Evolutionary conservation across 192 early-diverging fungal species (phyloP), one percentile per base, ranked within the genome.

Genomic region (Backusella australiensis): DNA sequence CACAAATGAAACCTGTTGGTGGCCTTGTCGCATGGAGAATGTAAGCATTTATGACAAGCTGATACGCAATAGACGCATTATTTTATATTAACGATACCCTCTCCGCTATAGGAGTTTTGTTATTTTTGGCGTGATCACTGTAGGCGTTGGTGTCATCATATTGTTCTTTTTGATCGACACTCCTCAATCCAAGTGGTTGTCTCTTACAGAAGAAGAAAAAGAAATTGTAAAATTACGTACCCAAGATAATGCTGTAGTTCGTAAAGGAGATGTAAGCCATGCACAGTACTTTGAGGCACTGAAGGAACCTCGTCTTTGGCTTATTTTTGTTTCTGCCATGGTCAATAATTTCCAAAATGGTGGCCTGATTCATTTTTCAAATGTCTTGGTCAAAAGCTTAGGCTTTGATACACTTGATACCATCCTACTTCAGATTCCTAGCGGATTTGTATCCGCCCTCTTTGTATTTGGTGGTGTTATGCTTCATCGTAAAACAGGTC

Each of bases 171-270:
- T 78, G 59, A 38, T 70, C 6, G 77, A 78, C 11, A 29, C 56
- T 63, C 77, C 77, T 23, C 42, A 67, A 7, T 72, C 77, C 2
- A n/a, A 17, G 15, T 35, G 23, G n/a, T 73, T 73, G 12, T 15
- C 49, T 38, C 29, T 72, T 23, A 78, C 77, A 15, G 77, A 72
- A 39, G 77, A 78, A 78, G 71, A 78, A 34, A 67, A 73, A 8
- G 15, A 52, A 11, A 73, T 78, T 34, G 65, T 73, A 5, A 71
- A 78, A 68, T 71, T 63, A 14, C 77, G 77, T 29, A 38, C 71
- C 1, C 56, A 32, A 6, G 77, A 78, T 19, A 78, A 68, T 41
- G 70, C 63, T 36, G 65, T 78, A 15, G 72, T 73, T 8, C 36
- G 71, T 3, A 29, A 41, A 4, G 23, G 59, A n/a, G 5, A 52